phyloP scores from a whole-genome alignment of 257 asterid species.

The Thymus mandschuricus region DNA sequence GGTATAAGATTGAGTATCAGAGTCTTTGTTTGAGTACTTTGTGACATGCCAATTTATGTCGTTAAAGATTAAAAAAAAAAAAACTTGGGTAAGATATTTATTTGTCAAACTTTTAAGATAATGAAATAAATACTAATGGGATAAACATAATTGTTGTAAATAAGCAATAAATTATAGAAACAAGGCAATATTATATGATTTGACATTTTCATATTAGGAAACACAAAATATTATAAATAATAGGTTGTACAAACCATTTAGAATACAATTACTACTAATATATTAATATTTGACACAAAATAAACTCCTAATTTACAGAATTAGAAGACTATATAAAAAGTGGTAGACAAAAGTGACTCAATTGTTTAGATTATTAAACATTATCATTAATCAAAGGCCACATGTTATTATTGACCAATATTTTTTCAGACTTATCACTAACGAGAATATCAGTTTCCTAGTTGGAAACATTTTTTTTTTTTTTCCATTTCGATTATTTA shows the following conservation, averaged over 20 bases:
- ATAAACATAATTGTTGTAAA: background rate
- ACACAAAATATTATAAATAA: background rate
- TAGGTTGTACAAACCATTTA: background rate
- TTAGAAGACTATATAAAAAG: background rate
- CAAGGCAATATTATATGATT: background rate
- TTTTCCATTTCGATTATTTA: slow-evolving; percentile 3
- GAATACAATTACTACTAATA: background rate
- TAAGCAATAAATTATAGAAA: too few species aligned
- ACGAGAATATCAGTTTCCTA: slow-evolving; percentile 30
- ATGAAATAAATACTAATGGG: background rate
- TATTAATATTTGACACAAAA: background rate
- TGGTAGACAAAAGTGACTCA: background rate
- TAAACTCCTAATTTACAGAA: background rate
- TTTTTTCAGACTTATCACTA: slow-evolving; percentile 27
- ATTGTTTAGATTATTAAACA: slow-evolving; percentile 23
- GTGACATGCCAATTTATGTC: too few species aligned
- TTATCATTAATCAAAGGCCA: slow-evolving; percentile 22
- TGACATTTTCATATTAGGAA: background rate
- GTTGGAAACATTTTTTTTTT: slow-evolving; percentile 27
- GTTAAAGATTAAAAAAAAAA: too few species aligned
- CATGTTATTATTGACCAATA: slow-evolving; percentile 16
- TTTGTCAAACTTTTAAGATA: background rate
- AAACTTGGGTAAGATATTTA: too few species aligned
- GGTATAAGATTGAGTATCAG: too few species aligned
- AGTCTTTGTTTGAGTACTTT: too few species aligned